These are phyloP conservation scores for Leucocoprinus birnbaumii DNA, from an alignment of 768 basidiomycete species.

Conservation along the genomic window DNA sequence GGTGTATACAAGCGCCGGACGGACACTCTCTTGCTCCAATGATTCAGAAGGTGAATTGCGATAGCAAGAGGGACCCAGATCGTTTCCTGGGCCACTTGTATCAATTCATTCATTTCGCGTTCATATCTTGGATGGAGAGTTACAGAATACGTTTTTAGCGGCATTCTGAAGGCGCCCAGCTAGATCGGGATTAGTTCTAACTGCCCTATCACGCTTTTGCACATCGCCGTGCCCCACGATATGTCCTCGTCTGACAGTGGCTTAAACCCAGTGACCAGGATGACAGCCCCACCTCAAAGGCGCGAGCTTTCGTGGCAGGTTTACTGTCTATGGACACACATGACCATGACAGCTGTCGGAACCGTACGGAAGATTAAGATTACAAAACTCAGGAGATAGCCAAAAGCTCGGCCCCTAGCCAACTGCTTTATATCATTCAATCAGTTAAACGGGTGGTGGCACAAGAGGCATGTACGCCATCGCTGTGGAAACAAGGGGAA, in stretches of 20 bases:
- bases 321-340: not conserved
- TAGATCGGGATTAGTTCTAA: not conserved
- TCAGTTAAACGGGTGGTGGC: no score
- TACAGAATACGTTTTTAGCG: constrained; percentile 4
- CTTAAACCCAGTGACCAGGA: not conserved
- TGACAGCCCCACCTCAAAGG: not conserved
- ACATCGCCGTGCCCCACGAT: not conserved
- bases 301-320: not conserved
- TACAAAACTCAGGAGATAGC: not conserved
- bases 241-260: constrained; percentile 1
- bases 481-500: no score
- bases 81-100: no score
- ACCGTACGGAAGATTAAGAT: not conserved
- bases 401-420: not conserved
- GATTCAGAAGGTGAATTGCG: no score
- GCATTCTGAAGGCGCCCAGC: not conserved
- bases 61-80: no score
- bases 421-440: not conserved
- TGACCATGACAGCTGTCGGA: not conserved
- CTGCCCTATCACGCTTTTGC: not conserved
- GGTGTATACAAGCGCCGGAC: no score
- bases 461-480: no score
- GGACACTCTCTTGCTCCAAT: no score
- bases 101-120: not conserved
- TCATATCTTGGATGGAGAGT: not conserved